phyloP scores from a whole-genome alignment of 345 rosid species.

The Gossypium stocksii region DNA sequence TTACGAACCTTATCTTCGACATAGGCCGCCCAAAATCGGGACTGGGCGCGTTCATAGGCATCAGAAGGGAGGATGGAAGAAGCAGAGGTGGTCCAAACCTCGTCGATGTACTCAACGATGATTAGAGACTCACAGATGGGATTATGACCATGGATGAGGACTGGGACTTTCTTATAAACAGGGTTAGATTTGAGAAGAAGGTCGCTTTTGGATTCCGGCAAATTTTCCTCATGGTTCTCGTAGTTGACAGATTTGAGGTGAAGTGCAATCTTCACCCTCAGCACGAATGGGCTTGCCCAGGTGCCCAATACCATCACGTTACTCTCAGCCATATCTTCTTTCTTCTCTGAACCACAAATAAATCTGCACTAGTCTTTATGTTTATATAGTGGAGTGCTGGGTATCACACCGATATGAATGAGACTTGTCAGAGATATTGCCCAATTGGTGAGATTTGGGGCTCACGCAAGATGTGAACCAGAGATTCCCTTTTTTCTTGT shows the following conservation, averaged over 20 bases:
- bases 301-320: conserved; percentile 46
- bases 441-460: too few relatives aligned
- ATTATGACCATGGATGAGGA: conserved; percentile 51
- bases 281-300: conserved; percentile 74
- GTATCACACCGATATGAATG: neutral
- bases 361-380: neutral
- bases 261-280: conserved; percentile 64
- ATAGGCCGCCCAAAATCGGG: conserved; percentile 74
- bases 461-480: too few relatives aligned
- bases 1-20: conserved; percentile 55
- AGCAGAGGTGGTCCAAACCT: conserved; percentile 38
- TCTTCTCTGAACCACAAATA: neutral
- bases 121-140: conserved; percentile 59
- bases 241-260: conserved; percentile 57
- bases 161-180: conserved; percentile 72
- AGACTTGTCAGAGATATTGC: too few relatives aligned
- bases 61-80: neutral
- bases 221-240: conserved; percentile 43
- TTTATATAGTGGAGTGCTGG: neutral
- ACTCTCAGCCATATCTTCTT: neutral
- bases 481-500: too few relatives aligned
- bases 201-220: conserved; percentile 15
- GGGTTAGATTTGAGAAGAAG: conserved; percentile 68
- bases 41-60: conserved; percentile 49
- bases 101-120: conserved; percentile 64